A percentile compares a stretch with the other conserved stretches of the same genome.
Evolutionary conservation across 2,329 filamentous ascomycete species (phyloP).

Genomic region (Hymenoscyphus repandus): DNA sequence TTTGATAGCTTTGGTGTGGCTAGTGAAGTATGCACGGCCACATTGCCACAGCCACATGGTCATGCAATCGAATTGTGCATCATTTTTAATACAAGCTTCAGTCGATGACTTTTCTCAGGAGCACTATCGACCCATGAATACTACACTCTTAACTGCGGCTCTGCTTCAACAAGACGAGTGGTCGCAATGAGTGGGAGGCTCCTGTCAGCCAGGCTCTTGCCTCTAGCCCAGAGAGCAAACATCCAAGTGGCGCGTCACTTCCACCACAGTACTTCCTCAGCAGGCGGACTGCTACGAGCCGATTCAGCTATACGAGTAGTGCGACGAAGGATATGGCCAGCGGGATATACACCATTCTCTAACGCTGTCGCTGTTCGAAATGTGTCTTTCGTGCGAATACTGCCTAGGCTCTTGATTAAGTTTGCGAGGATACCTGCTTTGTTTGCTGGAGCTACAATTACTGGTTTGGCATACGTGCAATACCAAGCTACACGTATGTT

Average conservation of each 20-base stretch:
- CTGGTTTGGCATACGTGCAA: conserved; percentile 85
- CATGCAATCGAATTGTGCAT: too few relatives aligned
- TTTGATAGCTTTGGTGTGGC: too few relatives aligned
- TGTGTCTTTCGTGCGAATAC: conserved; percentile 57
- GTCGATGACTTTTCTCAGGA: too few relatives aligned
- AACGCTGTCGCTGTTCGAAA: conserved; percentile 65
- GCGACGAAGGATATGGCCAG: conserved; percentile 66
- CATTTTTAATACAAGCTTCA: too few relatives aligned
- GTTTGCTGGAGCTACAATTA: conserved; percentile 83
- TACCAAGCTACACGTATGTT: conserved; percentile 83
- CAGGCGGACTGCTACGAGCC: conserved; percentile 63
- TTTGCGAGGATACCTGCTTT: conserved; percentile 83
- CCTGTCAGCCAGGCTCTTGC: conserved; percentile 66
- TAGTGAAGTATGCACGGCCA: too few relatives aligned
- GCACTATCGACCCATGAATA: conserved; percentile 24
- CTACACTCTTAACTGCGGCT: conserved; percentile 7
- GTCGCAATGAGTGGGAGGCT: conserved; percentile 44
- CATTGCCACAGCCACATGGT: too few relatives aligned
- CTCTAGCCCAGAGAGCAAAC: conserved; percentile 57
- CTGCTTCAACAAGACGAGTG: conserved; percentile 15
- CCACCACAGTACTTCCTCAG: conserved; percentile 54
- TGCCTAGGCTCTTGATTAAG: conserved; percentile 89
- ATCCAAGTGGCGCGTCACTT: conserved; percentile 55
- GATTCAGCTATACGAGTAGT: conserved; percentile 58
- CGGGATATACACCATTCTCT: conserved; percentile 73